phyloP scores from a whole-genome alignment of 257 asterid species.

The Przewalskia tangutica region DNA sequence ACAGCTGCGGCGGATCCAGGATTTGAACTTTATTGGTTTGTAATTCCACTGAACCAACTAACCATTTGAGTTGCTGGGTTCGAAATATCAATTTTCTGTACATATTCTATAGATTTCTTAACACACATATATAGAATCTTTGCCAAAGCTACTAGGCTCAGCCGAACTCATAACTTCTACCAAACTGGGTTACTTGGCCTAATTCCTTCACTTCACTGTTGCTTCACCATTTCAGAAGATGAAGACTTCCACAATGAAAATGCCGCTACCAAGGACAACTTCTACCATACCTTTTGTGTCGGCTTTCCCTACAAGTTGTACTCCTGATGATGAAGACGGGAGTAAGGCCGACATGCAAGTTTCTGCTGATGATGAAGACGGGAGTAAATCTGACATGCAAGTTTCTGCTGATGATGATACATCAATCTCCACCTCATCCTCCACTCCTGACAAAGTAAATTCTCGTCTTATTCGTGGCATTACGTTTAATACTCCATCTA shows the following conservation, averaged over 20 bases:
- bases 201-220: neutral
- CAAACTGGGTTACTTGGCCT: neutral
- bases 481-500: neutral
- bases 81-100: no score
- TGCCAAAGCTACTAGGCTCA: neutral
- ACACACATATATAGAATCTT: neutral
- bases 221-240: neutral
- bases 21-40: no score
- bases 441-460: neutral
- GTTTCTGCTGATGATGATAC: neutral
- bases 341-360: no score
- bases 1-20: neutral
- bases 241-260: neutral
- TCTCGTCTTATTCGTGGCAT: neutral
- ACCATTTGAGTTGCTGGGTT: no score
- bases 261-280: neutral
- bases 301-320: neutral
- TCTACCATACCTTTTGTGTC: neutral
- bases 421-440: neutral
- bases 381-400: neutral
- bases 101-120: neutral
- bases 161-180: neutral
- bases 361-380: neutral
- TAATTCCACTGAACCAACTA: no score
- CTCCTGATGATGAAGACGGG: neutral